Evolutionary conservation across 139 green algal genomes (phyloP).

Genomic region (Coelastrella sp.): DNA sequence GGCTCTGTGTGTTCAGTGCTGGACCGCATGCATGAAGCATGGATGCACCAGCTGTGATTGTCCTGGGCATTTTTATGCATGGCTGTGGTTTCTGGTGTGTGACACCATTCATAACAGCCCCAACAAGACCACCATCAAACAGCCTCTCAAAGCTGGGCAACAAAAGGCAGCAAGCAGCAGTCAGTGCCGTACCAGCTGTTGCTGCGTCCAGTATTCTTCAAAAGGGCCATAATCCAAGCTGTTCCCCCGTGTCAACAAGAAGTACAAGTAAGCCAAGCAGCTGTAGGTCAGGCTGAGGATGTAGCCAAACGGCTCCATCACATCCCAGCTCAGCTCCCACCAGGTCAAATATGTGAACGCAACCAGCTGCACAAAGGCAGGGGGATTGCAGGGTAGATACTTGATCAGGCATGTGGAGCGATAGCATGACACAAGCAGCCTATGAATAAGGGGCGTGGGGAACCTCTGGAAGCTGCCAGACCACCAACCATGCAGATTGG

Average conservation of each 20-base stretch:
- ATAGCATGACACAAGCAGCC: too few species aligned
- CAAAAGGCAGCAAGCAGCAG: neutral
- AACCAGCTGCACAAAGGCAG: conserved; percentile 29
- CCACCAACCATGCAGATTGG: too few species aligned
- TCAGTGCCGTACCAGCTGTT: neutral
- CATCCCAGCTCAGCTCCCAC: conserved; percentile 57
- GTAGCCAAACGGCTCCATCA: conserved; percentile 60
- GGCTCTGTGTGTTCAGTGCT: neutral
- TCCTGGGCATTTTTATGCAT: too few species aligned
- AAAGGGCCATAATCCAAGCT: conserved; percentile 39
- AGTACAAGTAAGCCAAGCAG: conserved; percentile 43
- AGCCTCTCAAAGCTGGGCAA: neutral
- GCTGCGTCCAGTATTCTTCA: conserved; percentile 40
- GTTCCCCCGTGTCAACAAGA: conserved; percentile 29
- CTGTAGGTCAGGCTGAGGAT: conserved; percentile 44
- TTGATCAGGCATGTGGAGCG: neutral
- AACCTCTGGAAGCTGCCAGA: too few species aligned
- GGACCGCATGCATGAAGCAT: neutral
- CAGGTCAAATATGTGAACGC: conserved; percentile 49
- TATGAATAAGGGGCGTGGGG: too few species aligned
- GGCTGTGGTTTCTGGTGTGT: too few species aligned
- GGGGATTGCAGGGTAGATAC: neutral
- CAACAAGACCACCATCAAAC: neutral
- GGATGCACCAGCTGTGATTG: too few species aligned
- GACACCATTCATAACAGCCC: too few species aligned